Conservation (phyloP, 441 rosid genomes). For the Brassica balearica region DNA sequence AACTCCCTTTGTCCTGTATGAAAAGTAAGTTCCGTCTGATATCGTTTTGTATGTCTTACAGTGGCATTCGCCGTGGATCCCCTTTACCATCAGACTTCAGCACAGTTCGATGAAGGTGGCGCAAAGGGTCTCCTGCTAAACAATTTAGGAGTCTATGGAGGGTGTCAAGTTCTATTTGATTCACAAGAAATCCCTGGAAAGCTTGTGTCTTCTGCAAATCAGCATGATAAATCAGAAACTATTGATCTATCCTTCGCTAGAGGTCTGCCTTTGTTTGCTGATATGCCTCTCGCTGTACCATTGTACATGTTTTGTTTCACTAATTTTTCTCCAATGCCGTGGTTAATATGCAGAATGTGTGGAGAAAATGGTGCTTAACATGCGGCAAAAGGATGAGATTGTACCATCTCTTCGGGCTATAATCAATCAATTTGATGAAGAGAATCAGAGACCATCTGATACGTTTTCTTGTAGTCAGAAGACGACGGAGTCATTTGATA, state of each 20-base stretch:
- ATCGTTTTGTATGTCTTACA: slow-evolving; percentile 44
- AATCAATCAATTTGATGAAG: slow-evolving; percentile 75
- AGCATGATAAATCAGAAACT: slow-evolving; percentile 55
- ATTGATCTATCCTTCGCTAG: slow-evolving; percentile 77
- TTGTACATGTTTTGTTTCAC: slow-evolving; percentile 7
- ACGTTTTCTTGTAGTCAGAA: slow-evolving; percentile 56
- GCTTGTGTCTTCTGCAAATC: slow-evolving; percentile 53
- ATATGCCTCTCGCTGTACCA: slow-evolving; percentile 19
- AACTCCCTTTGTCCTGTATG: slow-evolving; percentile 21
- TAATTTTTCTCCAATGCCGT: slow-evolving; percentile 7
- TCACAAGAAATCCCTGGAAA: slow-evolving; percentile 90
- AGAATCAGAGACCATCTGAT: slow-evolving; percentile 63
- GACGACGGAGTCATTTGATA: slow-evolving; percentile 51
- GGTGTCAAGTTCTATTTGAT: slow-evolving; percentile 92
- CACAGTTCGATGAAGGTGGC: slow-evolving; percentile 98
- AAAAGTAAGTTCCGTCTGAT: slow-evolving; percentile 31
- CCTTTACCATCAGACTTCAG: slow-evolving; percentile 94
- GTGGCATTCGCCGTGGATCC: slow-evolving; percentile 98
- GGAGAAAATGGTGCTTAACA: slow-evolving; percentile 68
- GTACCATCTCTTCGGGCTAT: slow-evolving; percentile 74
- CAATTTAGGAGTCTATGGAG: slow-evolving; percentile 90
- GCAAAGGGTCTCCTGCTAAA: slow-evolving; percentile 88
- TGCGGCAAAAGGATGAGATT: slow-evolving; percentile 72
- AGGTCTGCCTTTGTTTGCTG: slow-evolving; percentile 57
- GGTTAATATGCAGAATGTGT: slow-evolving; percentile 58